Evolutionary conservation across 202 grass and related monocot genomes (phyloP), one percentile per base, ranked within the genome.

Genomic region (Cymbopogon flexuosus): DNA sequence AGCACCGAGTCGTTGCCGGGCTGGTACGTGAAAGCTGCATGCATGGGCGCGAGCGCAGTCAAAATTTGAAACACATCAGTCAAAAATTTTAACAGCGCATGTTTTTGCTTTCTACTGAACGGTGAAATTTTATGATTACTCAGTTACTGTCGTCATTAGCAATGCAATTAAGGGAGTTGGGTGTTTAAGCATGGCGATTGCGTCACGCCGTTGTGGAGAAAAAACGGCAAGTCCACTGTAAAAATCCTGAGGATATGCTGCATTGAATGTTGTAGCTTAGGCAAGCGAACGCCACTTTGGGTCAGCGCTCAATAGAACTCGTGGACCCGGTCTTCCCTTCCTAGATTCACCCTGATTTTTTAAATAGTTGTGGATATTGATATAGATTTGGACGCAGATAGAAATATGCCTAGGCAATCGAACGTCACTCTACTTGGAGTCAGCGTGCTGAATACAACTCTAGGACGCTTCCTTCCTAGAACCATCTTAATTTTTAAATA

Each of bases 1-100:
- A 95, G 85, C 75, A 99, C 96, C 14, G 90, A 87, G 92, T 99
- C 92, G 21, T 85, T 77, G 45, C 93, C 85, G 8, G 92, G 23
- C 12, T 74, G 80, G 85, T 99, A 96, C 13, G 66, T 68, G 84
- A 96, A 99, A 15, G 64, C 96, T 99, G 82, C 68, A 64, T 41
- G 73, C 42, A 56, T 49, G 46, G 5, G 46, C 46, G 46, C 45
- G 45, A 15, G 27, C 52, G 6, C 22, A 29, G 24, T 29, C 14
- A 52, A 34, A 39, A 85, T 1, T 18, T 18, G 23, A 15, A 33
- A 10, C 16, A 18, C 8, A 1, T 14, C 4, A 11, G 41, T 40
- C 30, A 3, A 18, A 0, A 10, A 10, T 0, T 54, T 64, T 29
- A n/a, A 49, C 43, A 7, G 19, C 8, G 1, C 2, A 1, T 3